Evolutionary conservation across 345 rosid species (phyloP), one percentile per base, ranked within the genome.

Genomic region (Adansonia digitata): DNA sequence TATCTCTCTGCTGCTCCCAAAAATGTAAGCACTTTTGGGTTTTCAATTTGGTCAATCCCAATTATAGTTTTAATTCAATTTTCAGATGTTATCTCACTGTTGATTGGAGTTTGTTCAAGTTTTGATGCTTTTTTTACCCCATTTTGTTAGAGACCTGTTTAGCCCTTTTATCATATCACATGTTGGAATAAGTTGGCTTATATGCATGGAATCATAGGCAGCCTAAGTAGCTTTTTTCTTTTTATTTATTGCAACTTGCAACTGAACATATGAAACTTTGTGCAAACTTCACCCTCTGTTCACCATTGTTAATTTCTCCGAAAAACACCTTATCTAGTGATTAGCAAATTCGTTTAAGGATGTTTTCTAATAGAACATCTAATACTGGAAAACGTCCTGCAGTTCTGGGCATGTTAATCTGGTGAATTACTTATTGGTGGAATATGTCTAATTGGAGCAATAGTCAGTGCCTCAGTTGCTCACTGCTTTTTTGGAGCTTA

Each of bases 1-100:
- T 60, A 60, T 60, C 65, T 60, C 20, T 60, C 65, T 27, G 63
- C 65, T 34, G 92, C 90, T n/a, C 81, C 84, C 1, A 10, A 0
- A 22, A 62, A 82, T 60, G 92, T 86, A n/a, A 69, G 81, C 40
- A 14, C 56, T 43, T 43, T 15, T 27, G 42, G 64, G 5, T 74
- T 49, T n/a, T 20, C 20, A 5, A 63, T 7, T 13, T 22, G 48
- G 18, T 35, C 6, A 13, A 43, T 43, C 73, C 27, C 57, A 43
- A 71, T 8, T 45, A 7, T 51, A 5, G 1, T n/a, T 9, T 17
- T 69, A 3, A 57, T 56, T 26, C 35, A 4, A 56, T 26, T 56
- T 24, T 12, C 34, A 56, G 34, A 56, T 26, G 2, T 26, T 56
- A 12, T 24, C 34, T 26, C 61, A 24, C 9, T 18, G 56, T 51